These are phyloP conservation scores for Rhododendron griersonianum DNA, from an alignment of 148 eudicot genomes.

Conservation along the genomic window DNA sequence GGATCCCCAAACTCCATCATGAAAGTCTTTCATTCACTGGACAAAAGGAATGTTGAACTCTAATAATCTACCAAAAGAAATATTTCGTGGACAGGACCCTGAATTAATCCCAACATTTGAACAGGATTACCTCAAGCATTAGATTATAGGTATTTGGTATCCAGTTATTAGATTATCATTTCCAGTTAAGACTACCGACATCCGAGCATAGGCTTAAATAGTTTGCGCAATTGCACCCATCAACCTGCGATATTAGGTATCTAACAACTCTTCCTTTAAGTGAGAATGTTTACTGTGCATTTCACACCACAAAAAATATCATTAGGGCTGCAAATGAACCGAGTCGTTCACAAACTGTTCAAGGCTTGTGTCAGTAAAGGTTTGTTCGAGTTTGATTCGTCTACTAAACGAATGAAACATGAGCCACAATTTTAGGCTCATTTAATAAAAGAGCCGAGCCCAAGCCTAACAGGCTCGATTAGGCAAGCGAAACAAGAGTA, in stretches of 20 bases:
- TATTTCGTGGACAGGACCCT: neutral
- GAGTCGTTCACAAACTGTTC: no score
- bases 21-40: neutral
- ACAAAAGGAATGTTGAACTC: neutral
- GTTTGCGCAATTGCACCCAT: neutral
- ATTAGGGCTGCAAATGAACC: no score
- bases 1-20: neutral
- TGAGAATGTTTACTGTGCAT: neutral
- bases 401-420: no score
- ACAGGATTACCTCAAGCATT: neutral
- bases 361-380: no score
- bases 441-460: no score
- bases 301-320: no score
- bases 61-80: neutral
- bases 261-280: neutral
- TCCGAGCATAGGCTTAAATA: neutral
- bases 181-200: neutral
- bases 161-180: neutral
- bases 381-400: no score
- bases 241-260: neutral
- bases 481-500: no score
- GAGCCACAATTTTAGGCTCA: no score
- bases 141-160: neutral
- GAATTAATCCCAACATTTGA: neutral
- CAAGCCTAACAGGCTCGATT: no score